Evolutionary conservation across 108 stramenopile genomes (phyloP), one percentile per base, ranked within the genome.

Genomic region (Cyclotella kingstonii): DNA sequence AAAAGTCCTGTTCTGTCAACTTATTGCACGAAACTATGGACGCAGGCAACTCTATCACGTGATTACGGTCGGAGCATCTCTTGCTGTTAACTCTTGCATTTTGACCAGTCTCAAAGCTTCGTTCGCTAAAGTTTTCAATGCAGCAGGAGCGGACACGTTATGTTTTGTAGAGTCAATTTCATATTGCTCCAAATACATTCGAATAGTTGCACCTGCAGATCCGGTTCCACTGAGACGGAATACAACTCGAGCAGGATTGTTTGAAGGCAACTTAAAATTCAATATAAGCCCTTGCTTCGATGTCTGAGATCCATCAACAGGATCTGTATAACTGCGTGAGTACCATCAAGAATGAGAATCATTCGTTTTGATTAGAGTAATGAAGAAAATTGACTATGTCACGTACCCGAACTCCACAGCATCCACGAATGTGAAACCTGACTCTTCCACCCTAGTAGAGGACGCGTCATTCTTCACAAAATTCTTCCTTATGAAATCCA

Each of bases 191-290:
- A 99, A 73, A 65, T 99, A 99, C 88, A 99, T 85, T 49, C 99
- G 92, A 48, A 99, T 85, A 6, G 99, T 99, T n/a, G 99, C 99
- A 22, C 99, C 99, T 8, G 86, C 82, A 27, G 81, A 82, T 25
- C 97, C 97, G 4, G 99, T 99, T 11, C 99, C 99, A 57, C 87
- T 89, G 9, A 99, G 77, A 8, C 99, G 91, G 84, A 98, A 98
- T 17, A 99, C 92, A 35, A 94, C 93, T 10, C 99, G 81, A 23
- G 89, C 87, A 15, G 82, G 64, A 54, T 90, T 86, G 19, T 90
- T 89, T 9, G 91, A 94, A 38, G 68, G 79, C 21, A 80, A 79
- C 28, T 83, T n/a, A 51, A 99, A 95, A 42, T 77, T 71, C 29
- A 98, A 76, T 39, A 95, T 93, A 22, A 98, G 78, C 21, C 98